These are phyloP conservation scores for Atkinsonella texensis DNA, from an alignment of 2,329 filamentous ascomycete species.

Conservation along the genomic window DNA sequence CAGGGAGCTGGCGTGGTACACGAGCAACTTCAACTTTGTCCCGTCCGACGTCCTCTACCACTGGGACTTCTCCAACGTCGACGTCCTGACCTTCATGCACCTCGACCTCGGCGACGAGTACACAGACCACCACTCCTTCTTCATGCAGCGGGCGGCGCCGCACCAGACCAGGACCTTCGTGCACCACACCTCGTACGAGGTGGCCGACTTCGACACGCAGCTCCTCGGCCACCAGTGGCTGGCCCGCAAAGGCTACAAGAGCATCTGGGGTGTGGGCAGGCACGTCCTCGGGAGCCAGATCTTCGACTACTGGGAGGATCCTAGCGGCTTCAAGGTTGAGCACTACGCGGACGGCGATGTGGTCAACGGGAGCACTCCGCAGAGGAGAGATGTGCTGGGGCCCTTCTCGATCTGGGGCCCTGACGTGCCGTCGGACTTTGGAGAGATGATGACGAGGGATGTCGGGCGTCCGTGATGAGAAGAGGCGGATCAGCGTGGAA, in stretches of 20 bases:
- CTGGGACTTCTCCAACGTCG: conserved; percentile 5
- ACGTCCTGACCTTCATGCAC: conserved; percentile 34
- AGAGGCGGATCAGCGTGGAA: too few species aligned
- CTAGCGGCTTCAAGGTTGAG: conserved; percentile 40
- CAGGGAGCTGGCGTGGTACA: conserved; percentile 23
- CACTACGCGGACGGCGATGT: conserved; percentile 52
- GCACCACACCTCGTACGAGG: conserved; percentile 26
- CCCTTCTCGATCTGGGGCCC: conserved; percentile 11
- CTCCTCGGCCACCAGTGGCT: conserved; percentile 48
- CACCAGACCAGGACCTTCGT: conserved; percentile 5
- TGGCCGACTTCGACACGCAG: conserved; percentile 50
- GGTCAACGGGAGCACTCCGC: conserved; percentile 38
- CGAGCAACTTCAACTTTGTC: conserved; percentile 27
- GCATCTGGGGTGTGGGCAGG: conserved; percentile 48
- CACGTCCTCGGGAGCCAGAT: conserved; percentile 49
- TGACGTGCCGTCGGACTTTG: conserved; percentile 6
- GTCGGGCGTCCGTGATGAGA: too few species aligned
- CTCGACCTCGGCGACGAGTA: conserved; percentile 37
- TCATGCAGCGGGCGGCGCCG: conserved; percentile 25
- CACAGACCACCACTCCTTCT: conserved; percentile 44
- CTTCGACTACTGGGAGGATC: conserved; percentile 53
- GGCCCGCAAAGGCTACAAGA: conserved; percentile 35
- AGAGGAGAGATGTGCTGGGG: conserved; percentile 3
- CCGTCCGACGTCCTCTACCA: conserved; percentile 20
- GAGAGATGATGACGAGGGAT: not conserved